Conservation (phyloP, 257 asterid species). For the Thymus quinquecostatus region DNA sequence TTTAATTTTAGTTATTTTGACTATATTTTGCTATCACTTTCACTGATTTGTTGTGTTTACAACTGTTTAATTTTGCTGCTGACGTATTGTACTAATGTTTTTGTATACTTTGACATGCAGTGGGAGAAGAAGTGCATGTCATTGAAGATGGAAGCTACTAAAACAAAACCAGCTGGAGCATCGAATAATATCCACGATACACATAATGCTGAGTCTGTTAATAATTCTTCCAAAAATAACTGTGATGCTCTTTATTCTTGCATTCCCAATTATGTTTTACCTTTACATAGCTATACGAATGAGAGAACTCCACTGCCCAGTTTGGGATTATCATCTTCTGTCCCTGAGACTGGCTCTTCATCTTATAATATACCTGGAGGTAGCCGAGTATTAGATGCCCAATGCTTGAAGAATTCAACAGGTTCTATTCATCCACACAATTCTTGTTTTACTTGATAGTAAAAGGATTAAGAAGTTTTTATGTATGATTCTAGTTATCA, state of each 20-base stretch:
- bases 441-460: background rate
- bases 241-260: slow-evolving; percentile 43
- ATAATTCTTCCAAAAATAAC: slow-evolving; percentile 56
- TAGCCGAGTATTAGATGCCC: slow-evolving; percentile 32
- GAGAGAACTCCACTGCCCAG: slow-evolving; percentile 64
- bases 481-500: background rate
- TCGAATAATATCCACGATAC: slow-evolving; percentile 85
- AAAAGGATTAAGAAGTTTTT: background rate
- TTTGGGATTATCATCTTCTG: slow-evolving; percentile 47
- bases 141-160: slow-evolving; percentile 55
- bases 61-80: background rate
- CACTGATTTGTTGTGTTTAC: slow-evolving; percentile 12
- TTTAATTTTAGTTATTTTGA: background rate
- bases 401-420: slow-evolving; percentile 39
- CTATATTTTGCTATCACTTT: background rate
- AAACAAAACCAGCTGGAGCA: slow-evolving; percentile 51
- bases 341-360: slow-evolving; percentile 44
- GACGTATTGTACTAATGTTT: background rate
- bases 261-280: slow-evolving; percentile 40
- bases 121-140: slow-evolving; percentile 84
- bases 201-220: slow-evolving; percentile 61
- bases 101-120: slow-evolving; percentile 47
- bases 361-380: slow-evolving; percentile 37
- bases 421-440: slow-evolving; percentile 38
- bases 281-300: slow-evolving; percentile 63